Evolutionary conservation across 1,284 basidiomycete genomes (phyloP).

Genomic region (Agaricales sp.): DNA sequence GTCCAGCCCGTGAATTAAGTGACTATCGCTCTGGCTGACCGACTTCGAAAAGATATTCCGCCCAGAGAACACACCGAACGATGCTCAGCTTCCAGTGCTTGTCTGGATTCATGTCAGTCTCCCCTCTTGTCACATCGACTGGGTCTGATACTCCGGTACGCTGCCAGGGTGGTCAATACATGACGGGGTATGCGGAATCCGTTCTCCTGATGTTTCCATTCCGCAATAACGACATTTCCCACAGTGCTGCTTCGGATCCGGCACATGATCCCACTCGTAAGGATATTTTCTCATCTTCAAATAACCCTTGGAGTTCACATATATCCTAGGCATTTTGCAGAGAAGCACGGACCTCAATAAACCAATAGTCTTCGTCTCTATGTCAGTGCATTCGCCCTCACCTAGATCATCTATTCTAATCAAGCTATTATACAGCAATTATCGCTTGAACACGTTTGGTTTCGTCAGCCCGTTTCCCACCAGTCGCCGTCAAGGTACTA

Average conservation of each 20-base stretch:
- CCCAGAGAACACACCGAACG: constrained; percentile 22
- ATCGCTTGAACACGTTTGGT: constrained; percentile 48
- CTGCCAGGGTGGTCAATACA: constrained; percentile 41
- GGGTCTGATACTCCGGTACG: too few relatives aligned
- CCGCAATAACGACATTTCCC: neutral
- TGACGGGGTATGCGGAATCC: constrained; percentile 23
- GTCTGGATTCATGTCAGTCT: constrained; percentile 41
- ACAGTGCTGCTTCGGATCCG: constrained; percentile 32
- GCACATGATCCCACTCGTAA: constrained; percentile 35
- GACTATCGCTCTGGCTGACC: neutral
- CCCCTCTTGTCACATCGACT: neutral
- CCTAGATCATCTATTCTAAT: constrained; percentile 2
- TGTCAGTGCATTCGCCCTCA: constrained; percentile 22
- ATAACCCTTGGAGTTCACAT: neutral
- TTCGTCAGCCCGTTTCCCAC: constrained; percentile 29
- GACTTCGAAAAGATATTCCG: constrained; percentile 28
- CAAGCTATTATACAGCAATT: constrained; percentile 28
- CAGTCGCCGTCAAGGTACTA: constrained; percentile 6
- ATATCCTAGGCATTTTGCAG: constrained; percentile 32
- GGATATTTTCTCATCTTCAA: constrained; percentile 7
- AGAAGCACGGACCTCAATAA: constrained; percentile 35
- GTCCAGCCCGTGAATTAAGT: constrained; percentile 8
- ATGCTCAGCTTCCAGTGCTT: constrained; percentile 33
- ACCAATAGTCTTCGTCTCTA: constrained; percentile 45
- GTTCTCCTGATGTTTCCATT: neutral